phyloP scores from a whole-genome alignment of 2,329 filamentous ascomycete genomes.

The Apiospora pterosperma region DNA sequence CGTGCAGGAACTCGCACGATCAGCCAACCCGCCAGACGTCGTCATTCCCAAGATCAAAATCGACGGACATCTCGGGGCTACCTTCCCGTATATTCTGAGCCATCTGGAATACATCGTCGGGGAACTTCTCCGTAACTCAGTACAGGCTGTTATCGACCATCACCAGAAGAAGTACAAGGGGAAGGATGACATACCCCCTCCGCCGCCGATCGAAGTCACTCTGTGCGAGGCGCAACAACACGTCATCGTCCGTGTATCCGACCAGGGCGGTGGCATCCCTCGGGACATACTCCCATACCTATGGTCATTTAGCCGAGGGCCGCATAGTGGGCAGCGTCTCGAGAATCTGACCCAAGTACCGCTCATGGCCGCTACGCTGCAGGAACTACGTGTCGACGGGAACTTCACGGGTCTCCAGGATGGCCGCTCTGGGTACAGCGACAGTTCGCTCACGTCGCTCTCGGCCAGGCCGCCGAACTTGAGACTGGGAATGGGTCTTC shows the following conservation, averaged over 20 bases:
- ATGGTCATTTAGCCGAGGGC: constrained; percentile 96
- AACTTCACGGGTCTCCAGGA: constrained; percentile 13
- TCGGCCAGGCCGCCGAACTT: constrained; percentile 82
- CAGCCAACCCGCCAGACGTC: constrained; percentile 69
- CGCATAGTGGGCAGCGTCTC: constrained; percentile 72
- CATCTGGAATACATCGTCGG: constrained; percentile 97
- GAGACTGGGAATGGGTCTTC: constrained; percentile 86
- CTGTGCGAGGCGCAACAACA: constrained; percentile 93
- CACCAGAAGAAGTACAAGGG: constrained; percentile 41
- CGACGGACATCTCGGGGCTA: constrained; percentile 81
- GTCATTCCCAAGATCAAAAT: constrained; percentile 78
- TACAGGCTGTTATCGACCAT: constrained; percentile 85
- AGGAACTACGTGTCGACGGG: constrained; percentile 65
- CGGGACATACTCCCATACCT: constrained; percentile 81
- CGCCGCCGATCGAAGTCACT: constrained; percentile 87
- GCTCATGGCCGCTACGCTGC: constrained; percentile 87
- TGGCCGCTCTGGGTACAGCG: constrained; percentile 19
- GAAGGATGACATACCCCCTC: constrained; percentile 31
- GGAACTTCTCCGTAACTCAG: constrained; percentile 89
- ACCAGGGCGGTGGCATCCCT: constrained; percentile 89
- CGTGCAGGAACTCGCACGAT: constrained; percentile 69
- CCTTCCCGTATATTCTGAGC: constrained; percentile 92
- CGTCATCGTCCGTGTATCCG: constrained; percentile 93
- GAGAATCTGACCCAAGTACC: constrained; percentile 84
- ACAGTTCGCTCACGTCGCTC: constrained; percentile 73